These are phyloP conservation scores for Mycena epipterygia DNA, from an alignment of 768 basidiomycete genomes.

Conservation along the genomic window DNA sequence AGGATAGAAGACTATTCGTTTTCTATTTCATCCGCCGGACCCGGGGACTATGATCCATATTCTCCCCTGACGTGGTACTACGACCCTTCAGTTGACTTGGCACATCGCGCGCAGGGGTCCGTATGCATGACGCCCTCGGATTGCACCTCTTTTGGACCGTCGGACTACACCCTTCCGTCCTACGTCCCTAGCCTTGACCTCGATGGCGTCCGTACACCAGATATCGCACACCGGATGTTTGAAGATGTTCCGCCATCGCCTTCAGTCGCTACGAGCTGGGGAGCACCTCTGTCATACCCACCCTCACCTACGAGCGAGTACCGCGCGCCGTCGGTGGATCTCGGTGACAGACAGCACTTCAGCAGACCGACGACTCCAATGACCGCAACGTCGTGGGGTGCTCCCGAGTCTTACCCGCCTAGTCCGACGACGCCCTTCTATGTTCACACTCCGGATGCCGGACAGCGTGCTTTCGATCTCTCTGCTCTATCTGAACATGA, in stretches of 20 bases:
- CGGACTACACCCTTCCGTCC: constrained; percentile 60
- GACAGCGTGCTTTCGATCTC: constrained; percentile 50
- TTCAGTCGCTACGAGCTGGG: constrained; percentile 63
- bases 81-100: constrained; percentile 69
- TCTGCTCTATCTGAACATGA: constrained; percentile 28
- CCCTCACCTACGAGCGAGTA: constrained; percentile 45
- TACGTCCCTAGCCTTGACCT: constrained; percentile 47
- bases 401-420: constrained; percentile 58
- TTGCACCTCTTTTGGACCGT: constrained; percentile 70
- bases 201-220: constrained; percentile 64
- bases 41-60: constrained; percentile 58
- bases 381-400: constrained; percentile 65
- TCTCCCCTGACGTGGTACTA: constrained; percentile 55
- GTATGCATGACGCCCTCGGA: constrained; percentile 67
- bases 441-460: constrained; percentile 57
- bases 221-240: constrained; percentile 67
- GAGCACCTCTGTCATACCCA: constrained; percentile 53
- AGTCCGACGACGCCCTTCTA: constrained; percentile 52
- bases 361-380: constrained; percentile 59
- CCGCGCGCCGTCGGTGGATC: constrained; percentile 59
- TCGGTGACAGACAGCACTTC: constrained; percentile 58
- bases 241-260: constrained; percentile 69
- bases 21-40: constrained; percentile 80
- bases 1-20: constrained; percentile 77
- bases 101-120: constrained; percentile 66